These are phyloP conservation scores for Colletotrichum phormii DNA, from an alignment of 2,329 filamentous ascomycete species.

Conservation along the genomic window DNA sequence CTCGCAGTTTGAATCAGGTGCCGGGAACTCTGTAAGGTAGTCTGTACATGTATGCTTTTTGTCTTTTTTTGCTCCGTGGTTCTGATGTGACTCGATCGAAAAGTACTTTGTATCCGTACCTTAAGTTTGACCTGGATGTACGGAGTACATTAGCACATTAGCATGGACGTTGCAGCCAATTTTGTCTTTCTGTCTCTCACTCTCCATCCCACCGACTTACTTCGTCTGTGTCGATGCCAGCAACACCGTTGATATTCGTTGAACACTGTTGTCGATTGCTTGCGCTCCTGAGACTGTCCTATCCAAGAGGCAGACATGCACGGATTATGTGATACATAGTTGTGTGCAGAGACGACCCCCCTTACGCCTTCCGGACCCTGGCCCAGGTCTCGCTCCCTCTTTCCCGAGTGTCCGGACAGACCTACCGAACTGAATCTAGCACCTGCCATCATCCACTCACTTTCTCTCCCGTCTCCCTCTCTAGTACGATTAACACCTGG, in stretches of 20 bases:
- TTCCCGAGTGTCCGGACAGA: slow-evolving; percentile 25
- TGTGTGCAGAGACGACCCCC: not conserved
- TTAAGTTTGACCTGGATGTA: not conserved
- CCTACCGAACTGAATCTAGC: slow-evolving; percentile 12
- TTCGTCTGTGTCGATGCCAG: not conserved
- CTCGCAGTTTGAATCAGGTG: too few species aligned
- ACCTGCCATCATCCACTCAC: slow-evolving; percentile 25
- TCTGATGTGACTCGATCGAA: not conserved
- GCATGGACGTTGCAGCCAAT: not conserved
- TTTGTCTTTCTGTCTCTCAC: not conserved
- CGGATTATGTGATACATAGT: too few species aligned
- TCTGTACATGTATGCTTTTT: too few species aligned
- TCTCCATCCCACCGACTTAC: not conserved
- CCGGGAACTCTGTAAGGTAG: too few species aligned
- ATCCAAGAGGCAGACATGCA: too few species aligned
- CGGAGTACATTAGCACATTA: not conserved
- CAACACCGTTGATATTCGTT: not conserved
- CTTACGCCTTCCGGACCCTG: not conserved
- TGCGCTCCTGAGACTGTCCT: not conserved
- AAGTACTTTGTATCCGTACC: not conserved
- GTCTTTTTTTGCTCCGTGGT: not conserved
- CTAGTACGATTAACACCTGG: not conserved
- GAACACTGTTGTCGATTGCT: not conserved
- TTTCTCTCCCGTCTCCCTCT: not conserved
- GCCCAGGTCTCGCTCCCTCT: slow-evolving; percentile 17